phyloP scores from a whole-genome alignment of 164 flowering plant species.

The Macadamia tetraphylla region DNA sequence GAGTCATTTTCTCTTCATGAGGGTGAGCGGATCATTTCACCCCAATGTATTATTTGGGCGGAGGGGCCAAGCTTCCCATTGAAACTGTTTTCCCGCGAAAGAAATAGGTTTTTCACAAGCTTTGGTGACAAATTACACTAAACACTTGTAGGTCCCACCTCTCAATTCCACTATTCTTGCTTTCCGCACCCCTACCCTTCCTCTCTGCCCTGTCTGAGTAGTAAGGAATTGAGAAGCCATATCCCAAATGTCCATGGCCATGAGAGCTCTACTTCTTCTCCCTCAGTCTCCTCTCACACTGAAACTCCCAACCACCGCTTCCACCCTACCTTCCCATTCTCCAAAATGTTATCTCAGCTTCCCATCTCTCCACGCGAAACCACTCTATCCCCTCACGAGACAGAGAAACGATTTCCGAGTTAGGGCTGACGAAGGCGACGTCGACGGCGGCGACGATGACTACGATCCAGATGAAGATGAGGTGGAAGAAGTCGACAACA shows the following conservation, averaged over 20 bases:
- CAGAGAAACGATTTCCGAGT: slow-evolving; percentile 27
- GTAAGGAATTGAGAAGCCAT: neutral
- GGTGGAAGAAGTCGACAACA: slow-evolving; percentile 82
- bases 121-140: too few relatives aligned
- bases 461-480: slow-evolving; percentile 85
- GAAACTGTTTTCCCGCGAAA: too few relatives aligned
- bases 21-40: too few relatives aligned
- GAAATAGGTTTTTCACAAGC: too few relatives aligned
- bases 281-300: neutral
- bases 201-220: neutral
- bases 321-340: neutral
- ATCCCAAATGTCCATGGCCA: neutral
- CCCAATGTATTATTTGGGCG: too few relatives aligned
- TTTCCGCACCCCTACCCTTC: neutral
- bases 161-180: neutral
- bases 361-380: neutral
- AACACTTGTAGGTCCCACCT: too few relatives aligned
- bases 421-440: slow-evolving; percentile 72
- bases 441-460: slow-evolving; percentile 55
- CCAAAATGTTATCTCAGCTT: neutral
- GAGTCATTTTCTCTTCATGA: too few relatives aligned
- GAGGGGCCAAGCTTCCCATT: too few relatives aligned
- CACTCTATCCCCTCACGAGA: neutral
- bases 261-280: neutral
- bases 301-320: neutral